Conservation (phyloP, 2,329 filamentous ascomycete genomes). For the Diaporthe ilicicola region DNA sequence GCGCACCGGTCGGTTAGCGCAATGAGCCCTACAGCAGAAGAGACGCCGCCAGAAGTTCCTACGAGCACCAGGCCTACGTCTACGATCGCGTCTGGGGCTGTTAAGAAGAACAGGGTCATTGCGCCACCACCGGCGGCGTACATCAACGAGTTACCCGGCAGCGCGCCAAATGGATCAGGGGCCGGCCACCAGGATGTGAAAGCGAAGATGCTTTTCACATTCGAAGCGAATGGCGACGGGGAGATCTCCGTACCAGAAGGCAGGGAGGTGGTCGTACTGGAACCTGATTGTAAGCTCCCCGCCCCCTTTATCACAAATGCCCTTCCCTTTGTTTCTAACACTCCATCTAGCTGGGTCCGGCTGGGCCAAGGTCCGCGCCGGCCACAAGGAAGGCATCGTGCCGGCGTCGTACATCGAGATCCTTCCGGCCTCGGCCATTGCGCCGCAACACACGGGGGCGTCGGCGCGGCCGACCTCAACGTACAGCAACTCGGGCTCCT, state of each 20-base stretch:
- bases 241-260: constrained; percentile 85
- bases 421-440: constrained; percentile 55
- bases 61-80: constrained; percentile 45
- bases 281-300: constrained; percentile 85
- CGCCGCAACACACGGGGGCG: constrained; percentile 55
- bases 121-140: constrained; percentile 89
- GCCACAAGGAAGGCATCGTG: constrained; percentile 83
- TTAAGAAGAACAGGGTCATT: constrained; percentile 75
- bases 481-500: constrained; percentile 81
- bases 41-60: constrained; percentile 52
- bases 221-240: constrained; percentile 81
- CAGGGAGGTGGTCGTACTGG: constrained; percentile 78
- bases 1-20: constrained; percentile 77
- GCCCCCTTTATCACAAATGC: neutral
- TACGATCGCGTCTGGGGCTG: constrained; percentile 43
- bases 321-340: constrained; percentile 39
- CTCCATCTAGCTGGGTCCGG: constrained; percentile 78
- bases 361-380: constrained; percentile 85
- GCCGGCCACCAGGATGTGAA: constrained; percentile 52
- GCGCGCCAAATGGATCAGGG: constrained; percentile 53
- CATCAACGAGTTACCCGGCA: constrained; percentile 71
- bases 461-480: constrained; percentile 74
- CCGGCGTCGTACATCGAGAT: constrained; percentile 86
- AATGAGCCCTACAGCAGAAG: constrained; percentile 61
- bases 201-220: constrained; percentile 90